A percentile compares a stretch with the other conserved stretches of the same genome.
Conservation (phyloP, 2,329 filamentous ascomycete genomes). For the Stachybotrys echinatus region DNA sequence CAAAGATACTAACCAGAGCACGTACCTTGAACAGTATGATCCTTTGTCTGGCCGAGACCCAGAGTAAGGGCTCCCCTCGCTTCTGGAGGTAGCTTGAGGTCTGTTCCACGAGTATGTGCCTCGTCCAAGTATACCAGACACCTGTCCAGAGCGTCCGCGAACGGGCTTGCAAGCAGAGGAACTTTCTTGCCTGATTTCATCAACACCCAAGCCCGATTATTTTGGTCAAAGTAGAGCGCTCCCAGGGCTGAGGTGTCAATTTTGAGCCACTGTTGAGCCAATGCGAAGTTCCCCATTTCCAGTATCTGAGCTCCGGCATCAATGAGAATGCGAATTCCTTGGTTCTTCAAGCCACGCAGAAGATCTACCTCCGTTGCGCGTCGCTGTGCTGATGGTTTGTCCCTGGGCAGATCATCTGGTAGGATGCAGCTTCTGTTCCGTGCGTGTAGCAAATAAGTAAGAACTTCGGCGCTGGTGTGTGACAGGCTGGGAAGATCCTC, state of each 20-base stretch:
- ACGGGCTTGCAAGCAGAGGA: slow-evolving; percentile 46
- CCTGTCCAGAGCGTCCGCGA: slow-evolving; percentile 39
- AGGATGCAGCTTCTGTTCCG: slow-evolving; percentile 43
- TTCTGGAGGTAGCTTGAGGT: slow-evolving; percentile 45
- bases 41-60: slow-evolving; percentile 52
- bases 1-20: not conserved
- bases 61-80: slow-evolving; percentile 50
- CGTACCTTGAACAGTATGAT: slow-evolving; percentile 46
- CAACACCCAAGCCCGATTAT: slow-evolving; percentile 5
- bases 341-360: not conserved
- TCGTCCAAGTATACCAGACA: slow-evolving; percentile 57
- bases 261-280: slow-evolving; percentile 46
- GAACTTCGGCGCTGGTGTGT: slow-evolving; percentile 60
- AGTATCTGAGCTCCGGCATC: slow-evolving; percentile 60
- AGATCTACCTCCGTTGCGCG: slow-evolving; percentile 22
- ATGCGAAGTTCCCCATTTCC: slow-evolving; percentile 47
- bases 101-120: slow-evolving; percentile 38
- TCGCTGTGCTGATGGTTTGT: slow-evolving; percentile 9
- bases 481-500: slow-evolving; percentile 50
- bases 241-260: slow-evolving; percentile 35
- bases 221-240: slow-evolving; percentile 39
- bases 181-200: slow-evolving; percentile 1
- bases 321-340: slow-evolving; percentile 47
- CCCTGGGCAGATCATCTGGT: slow-evolving; percentile 20
- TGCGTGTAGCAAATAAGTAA: slow-evolving; percentile 50